Evolutionary conservation across 192 early-diverging fungal genomes (phyloP).

Genomic region (Podila horticola): DNA sequence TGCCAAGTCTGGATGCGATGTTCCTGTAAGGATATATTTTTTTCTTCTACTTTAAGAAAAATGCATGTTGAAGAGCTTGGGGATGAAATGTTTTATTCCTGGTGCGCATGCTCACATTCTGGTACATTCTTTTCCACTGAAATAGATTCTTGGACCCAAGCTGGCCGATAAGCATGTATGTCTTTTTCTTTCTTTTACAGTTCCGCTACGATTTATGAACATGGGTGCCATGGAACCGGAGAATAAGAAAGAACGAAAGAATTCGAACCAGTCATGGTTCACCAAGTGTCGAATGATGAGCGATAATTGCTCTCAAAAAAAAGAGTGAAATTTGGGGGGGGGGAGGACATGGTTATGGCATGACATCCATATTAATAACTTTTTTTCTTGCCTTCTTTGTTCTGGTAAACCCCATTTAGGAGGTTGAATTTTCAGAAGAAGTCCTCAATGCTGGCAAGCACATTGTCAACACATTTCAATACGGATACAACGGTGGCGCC

Average conservation of each 20-base stretch:
- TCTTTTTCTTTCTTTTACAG: slow-evolving; percentile 7
- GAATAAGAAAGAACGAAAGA: not conserved
- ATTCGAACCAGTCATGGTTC: not conserved
- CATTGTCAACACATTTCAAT: slow-evolving; percentile 63
- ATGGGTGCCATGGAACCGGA: not conserved
- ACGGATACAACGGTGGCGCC: slow-evolving; percentile 58
- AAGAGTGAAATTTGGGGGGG: not conserved
- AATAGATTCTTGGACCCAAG: slow-evolving; percentile 74
- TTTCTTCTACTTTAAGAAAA: not conserved
- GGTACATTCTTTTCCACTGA: not conserved
- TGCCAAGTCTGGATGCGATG: slow-evolving; percentile 61
- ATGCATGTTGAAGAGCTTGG: not conserved
- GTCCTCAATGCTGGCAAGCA: slow-evolving; percentile 64
- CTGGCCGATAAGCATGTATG: slow-evolving; percentile 69
- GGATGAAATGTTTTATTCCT: not conserved
- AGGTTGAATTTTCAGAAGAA: slow-evolving; percentile 72
- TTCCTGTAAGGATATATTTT: slow-evolving; percentile 34
- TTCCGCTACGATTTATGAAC: not conserved
- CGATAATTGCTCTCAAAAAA: not conserved
- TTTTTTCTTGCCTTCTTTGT: not conserved
- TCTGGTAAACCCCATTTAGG: slow-evolving; percentile 13
- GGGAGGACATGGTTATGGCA: not conserved
- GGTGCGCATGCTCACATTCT: slow-evolving; percentile 6
- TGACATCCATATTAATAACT: slow-evolving; percentile 1
- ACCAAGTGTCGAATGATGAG: slow-evolving; percentile 2